Evolutionary conservation across 2,329 filamentous ascomycete genomes (phyloP).

Genomic region (Colletotrichum magnum): DNA sequence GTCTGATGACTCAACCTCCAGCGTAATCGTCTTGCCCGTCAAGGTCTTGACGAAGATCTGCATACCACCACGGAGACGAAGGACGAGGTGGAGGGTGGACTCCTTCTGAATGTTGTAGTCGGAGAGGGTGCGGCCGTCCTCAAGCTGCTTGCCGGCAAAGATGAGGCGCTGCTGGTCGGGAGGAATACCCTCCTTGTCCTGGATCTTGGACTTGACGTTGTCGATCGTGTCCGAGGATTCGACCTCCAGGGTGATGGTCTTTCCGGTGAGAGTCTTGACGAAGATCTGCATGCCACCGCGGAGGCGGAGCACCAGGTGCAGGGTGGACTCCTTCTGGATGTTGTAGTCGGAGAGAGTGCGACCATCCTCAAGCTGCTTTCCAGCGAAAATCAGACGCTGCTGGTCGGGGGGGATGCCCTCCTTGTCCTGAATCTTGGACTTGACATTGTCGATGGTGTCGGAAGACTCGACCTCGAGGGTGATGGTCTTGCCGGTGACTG

Average conservation of each 20-base stretch:
- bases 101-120: slow-evolving; percentile 99
- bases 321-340: slow-evolving; percentile 76
- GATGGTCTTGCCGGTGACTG: slow-evolving; percentile 89
- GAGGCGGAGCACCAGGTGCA: slow-evolving; percentile 82
- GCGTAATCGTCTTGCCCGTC: slow-evolving; percentile 93
- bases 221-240: slow-evolving; percentile 93
- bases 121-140: slow-evolving; percentile 90
- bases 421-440: slow-evolving; percentile 93
- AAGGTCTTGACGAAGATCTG: slow-evolving; percentile 91
- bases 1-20: slow-evolving; percentile 90
- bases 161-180: slow-evolving; percentile 97
- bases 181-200: slow-evolving; percentile 97
- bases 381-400: slow-evolving; percentile 86
- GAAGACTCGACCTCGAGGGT: slow-evolving; percentile 84
- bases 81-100: slow-evolving; percentile 86
- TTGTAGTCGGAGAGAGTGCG: slow-evolving; percentile 70
- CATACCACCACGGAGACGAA: slow-evolving; percentile 91
- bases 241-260: slow-evolving; percentile 94
- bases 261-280: slow-evolving; percentile 90
- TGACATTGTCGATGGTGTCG: slow-evolving; percentile 89
- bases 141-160: slow-evolving; percentile 96
- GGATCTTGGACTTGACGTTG: slow-evolving; percentile 97
- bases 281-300: slow-evolving; percentile 79
- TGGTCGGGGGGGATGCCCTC: slow-evolving; percentile 90
- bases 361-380: slow-evolving; percentile 64